Base-by-base conservation (phyloP, 2,329 filamentous ascomycete genomes). In the Fusarium brevicatenulatum region DNA sequence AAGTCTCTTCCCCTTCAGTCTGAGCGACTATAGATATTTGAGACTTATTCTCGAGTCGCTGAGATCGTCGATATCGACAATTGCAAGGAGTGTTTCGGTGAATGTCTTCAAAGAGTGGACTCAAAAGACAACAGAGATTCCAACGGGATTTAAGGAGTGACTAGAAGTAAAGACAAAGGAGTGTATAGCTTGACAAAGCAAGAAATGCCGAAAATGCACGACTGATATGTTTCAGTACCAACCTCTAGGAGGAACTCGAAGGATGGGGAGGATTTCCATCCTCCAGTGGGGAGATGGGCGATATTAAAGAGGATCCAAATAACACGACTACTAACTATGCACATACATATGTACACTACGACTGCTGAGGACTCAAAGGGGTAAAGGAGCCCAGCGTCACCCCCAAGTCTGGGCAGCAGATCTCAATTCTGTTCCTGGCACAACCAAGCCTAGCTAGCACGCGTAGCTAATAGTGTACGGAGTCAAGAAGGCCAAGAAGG, bases 161-260 rank as follows among this genome's bases (percentile, higher is more conserved):
- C 63, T 64, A 39, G 63, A 54, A 75, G 36, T 65, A 71, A 66
- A 65, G 62, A 64, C 66, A 50, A 73, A 77, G 76, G 75, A 77
- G 68, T 70, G 75, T 52, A 64, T 59, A 54, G 64, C 66, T 58
- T 32, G 50, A 47, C 12, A 49, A 67, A 64, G 62, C 59, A 75
- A 72, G 42, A 50, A 60, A 49, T 60, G 52, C 47, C 34, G 36
- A 49, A 30, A 70, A 65, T 57, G 60, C 67, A 66, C 55, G 65
- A 72, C 59, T 57, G 53, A 63, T 53, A 50, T 71, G 59, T 71
- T 68, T 65, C 69, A 70, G 69, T 21, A 53, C 73, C 74, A 58
- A 46, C 73, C 64, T 64, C 68, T 42, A 68, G 63, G 55, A 67
- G 71, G 72, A 70, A 76, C 68, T 52, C 32, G 60, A 52, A 66